phyloP scores from a whole-genome alignment of 192 early-diverging fungal species.

The Coemansia sp. region DNA sequence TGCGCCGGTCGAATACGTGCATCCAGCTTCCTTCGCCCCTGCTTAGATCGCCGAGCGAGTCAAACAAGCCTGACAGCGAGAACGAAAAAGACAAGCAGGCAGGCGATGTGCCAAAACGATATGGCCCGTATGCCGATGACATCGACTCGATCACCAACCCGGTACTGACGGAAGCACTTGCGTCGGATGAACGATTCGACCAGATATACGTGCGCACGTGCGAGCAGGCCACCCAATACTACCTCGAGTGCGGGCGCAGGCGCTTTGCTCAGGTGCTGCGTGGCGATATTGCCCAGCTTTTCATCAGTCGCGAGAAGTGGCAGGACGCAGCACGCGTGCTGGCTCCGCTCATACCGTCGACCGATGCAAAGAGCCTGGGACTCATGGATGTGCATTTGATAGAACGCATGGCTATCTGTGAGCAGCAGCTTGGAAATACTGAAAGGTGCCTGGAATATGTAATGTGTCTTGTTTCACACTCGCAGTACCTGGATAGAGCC shows the following conservation, averaged over 20 bases:
- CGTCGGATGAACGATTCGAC: constrained; percentile 42
- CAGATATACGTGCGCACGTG: constrained; percentile 49
- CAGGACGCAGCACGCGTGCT: constrained; percentile 29
- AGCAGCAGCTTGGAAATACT: constrained; percentile 25
- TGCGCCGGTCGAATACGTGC: constrained; percentile 16
- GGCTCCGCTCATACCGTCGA: constrained; percentile 20
- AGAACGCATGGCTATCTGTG: constrained; percentile 37
- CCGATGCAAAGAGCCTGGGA: neutral
- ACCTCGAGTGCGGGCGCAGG: constrained; percentile 36
- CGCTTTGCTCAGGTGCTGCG: constrained; percentile 47
- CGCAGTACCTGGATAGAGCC: constrained; percentile 10
- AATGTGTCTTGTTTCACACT: constrained; percentile 20
- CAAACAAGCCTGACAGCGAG: neutral
- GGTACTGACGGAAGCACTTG: constrained; percentile 46
- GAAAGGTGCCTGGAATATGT: constrained; percentile 17
- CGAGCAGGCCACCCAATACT: constrained; percentile 56
- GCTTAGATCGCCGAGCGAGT: constrained; percentile 1
- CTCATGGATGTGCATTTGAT: constrained; percentile 25
- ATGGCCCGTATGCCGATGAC: neutral
- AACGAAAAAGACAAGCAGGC: neutral
- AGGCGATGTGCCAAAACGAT: neutral
- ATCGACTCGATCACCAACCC: constrained; percentile 35
- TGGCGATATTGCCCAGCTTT: constrained; percentile 47
- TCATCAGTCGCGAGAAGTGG: constrained; percentile 34
- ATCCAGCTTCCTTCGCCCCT: constrained; percentile 10